Evolutionary conservation across 176 grass and related monocot genomes (phyloP), one percentile per base, ranked within the genome.

Genomic region (sorghum (Sorghum bicolor)): DNA sequence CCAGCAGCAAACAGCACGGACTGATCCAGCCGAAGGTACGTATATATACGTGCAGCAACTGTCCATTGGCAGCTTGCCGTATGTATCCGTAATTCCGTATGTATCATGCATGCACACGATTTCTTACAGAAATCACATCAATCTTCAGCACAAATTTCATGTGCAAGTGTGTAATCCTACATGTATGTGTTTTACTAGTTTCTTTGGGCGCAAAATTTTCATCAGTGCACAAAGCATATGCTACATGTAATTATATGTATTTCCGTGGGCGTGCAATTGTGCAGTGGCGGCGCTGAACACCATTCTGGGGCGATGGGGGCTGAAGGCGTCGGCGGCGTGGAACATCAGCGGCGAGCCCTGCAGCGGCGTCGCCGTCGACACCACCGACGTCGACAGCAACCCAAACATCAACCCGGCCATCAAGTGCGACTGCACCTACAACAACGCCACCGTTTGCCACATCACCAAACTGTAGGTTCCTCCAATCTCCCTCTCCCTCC

Each of bases 301-400:
- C 31, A 76, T 76, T 50, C 74, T 76, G 20, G 31, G 74, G 74
- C 52, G 74, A 60, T 76, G 52, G 74, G 32, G 33, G 32, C 74
- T 76, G 22, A 12, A 14, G 19, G 74, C 52, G 11, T 76, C 74
- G 30, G 0, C 52, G 52, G 22, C 11, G 74, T 76, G 74, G 48
- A 76, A 55, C 52, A 76, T 58, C 52, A 60, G 52, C 74, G 74
- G 74, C 19, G 74, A 76, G 52, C 47, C 20, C 50, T 76, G 74
- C 74, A 76, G 50, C 52, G 74, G 52, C 22, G 52, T 76, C 50
- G 47, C 52, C 52, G 12, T 38, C 30, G 74, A 76, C 74, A 38
- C 11, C 48, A 76, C 74, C 74, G 30, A 76, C 47, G 48, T 76
- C 74, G 74, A 76, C 48, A 58, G 9, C 74, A 58, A 60, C 52